Evolutionary conservation across 2,329 filamentous ascomycete species (phyloP), one percentile per base, ranked within the genome.

Genomic region (Moelleriella libera): DNA sequence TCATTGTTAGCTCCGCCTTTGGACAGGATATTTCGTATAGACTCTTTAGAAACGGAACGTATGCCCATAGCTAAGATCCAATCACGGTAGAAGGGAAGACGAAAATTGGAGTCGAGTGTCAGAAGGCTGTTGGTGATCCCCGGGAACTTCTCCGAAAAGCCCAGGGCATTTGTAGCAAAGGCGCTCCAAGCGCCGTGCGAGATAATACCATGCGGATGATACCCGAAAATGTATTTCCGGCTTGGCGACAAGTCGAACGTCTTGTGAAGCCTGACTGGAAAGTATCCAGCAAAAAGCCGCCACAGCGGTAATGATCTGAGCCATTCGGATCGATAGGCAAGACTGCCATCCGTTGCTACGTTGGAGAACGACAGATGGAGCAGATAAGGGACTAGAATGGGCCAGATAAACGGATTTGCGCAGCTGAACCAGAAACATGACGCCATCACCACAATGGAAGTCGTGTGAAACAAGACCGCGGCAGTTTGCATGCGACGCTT

Each of bases 151-250:
- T 85, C 79, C 0, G 78, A 75, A 63, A 96, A 97, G 0, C 88
- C 88, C 0, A 96, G 74, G 0, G 88, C 88, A 57, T 96, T 89
- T 0, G 90, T 97, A 4, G 76, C 85, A 59, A 97, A 97, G 5
- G 89, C 85, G 5, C 82, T 86, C 68, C 90, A 96, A 0, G 89
- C 90, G n/a, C 90, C 92, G 57, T 96, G 88, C 5, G 85, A 92
- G 58, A 98, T 96, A 63, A 98, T 97, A 29, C 92, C 90, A 60
- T 98, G 92, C 0, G 92, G 92, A 58, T 97, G 92, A 63, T 97
- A 97, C 43, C 90, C 90, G 57, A 98, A 88, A 52, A 98, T 88
- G 68, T 97, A 98, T 65, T 94, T 95, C 52, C 88, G 75, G 1
- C 83, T 88, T 0, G 88, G 76, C 28, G 85, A 77, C 6, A 98